Evolutionary conservation across 2,329 filamentous ascomycete genomes (phyloP), one percentile per base, ranked within the genome.

Genomic region (Ophiostoma angusticollis): DNA sequence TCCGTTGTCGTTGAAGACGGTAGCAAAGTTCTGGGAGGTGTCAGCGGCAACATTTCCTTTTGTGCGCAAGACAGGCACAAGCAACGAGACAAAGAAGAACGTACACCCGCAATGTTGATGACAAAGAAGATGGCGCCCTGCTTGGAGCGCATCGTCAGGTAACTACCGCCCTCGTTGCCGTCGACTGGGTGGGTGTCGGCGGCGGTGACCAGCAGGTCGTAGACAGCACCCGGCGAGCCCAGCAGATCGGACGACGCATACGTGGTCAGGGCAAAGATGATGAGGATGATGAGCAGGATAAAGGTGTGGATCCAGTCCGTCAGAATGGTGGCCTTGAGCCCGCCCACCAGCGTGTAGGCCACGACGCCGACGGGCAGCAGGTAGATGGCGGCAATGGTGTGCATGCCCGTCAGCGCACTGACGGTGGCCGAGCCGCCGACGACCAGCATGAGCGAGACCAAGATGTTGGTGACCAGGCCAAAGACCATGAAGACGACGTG

Each of bases 91-190:
- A n/a, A n/a, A n/a, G n/a, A n/a, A 19, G 12, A 38, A 33, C 31
- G 9, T 23, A 29, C 31, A 21, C 47, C 47, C 11, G 40, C 80
- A 34, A 58, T 79, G 59, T 93, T 93, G 61, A 93, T 93, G 27
- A 93, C 77, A 58, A 93, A 93, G 66, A 93, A 93, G 44, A 91
- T 83, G 29, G 74, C 83, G 5, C 86, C 86, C 50, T 89, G 78
- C 42, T 72, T 74, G 2, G 80, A 85, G 41, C 72, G 67, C 85
- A 94, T 93, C 0, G 86, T 94, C 13, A 94, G 63, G 50, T 93
- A 94, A 51, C 79, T 85, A 12, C 86, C 86, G 7, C 76, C 71
- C 0, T 77, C 70, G 55, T 94, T 94, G 8, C 86, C 85, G 0
- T 72, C 70, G 2, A 93, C 80, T 0, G 86, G 86, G 48, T 91